Evolutionary conservation across 2,329 filamentous ascomycete species (phyloP).

Genomic region (Cyphellophora europaea): DNA sequence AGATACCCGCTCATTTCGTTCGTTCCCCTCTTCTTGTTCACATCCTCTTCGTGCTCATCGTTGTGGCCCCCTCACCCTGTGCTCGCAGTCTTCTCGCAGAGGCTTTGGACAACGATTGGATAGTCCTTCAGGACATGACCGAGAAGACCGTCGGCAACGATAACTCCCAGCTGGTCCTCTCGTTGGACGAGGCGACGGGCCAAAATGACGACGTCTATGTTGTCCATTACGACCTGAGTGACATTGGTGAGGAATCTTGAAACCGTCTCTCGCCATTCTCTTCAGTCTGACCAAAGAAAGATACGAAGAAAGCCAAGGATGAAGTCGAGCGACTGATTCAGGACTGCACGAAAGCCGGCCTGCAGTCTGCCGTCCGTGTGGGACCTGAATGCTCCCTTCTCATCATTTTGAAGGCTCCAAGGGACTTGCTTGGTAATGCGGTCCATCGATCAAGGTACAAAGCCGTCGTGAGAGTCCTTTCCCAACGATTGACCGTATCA

Average conservation of each 20-base stretch:
- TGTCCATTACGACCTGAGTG: neutral
- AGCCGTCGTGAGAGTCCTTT: neutral
- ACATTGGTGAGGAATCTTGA: neutral
- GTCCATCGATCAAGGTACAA: conserved; percentile 1
- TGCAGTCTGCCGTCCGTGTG: neutral
- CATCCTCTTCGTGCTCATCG: too few relatives aligned
- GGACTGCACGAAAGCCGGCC: neutral
- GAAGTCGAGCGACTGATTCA: neutral
- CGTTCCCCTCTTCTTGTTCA: too few relatives aligned
- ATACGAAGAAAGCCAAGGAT: neutral
- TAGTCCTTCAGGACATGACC: neutral
- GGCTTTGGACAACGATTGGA: too few relatives aligned
- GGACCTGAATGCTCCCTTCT: neutral
- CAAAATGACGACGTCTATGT: neutral
- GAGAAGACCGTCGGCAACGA: conserved; percentile 1
- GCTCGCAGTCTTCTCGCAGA: too few relatives aligned
- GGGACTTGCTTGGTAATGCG: neutral
- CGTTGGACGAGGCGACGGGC: neutral
- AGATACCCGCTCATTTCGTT: too few relatives aligned
- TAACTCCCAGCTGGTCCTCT: neutral
- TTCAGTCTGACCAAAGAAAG: neutral
- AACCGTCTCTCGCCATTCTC: neutral
- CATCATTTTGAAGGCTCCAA: neutral
- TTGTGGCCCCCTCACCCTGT: too few relatives aligned
- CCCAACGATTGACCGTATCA: neutral